Base-by-base conservation (phyloP, 2,329 filamentous ascomycete species). In the Fusarium clavum region DNA sequence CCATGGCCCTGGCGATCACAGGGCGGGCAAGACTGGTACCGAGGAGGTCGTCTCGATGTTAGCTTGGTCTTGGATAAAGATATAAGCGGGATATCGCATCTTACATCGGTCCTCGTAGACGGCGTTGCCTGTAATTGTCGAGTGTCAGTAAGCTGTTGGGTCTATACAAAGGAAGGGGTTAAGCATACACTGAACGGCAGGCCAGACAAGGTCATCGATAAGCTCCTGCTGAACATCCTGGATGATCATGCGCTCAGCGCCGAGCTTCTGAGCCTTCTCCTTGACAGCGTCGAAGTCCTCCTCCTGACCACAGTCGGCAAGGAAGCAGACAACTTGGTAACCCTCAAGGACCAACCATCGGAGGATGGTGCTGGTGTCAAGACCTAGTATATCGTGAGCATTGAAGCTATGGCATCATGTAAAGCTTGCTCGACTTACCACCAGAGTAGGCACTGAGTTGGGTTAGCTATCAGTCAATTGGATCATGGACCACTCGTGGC, bases 161-260 rank as follows among this genome's bases (percentile, higher is more conserved):
- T 24, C 29, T 43, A 16, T 16, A 24, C 14, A 29, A 32, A 4
- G 8, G 52, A 43, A 88, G n/a, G 24, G 22, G 18, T 3, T 4
- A 14, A 8, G 41, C 57, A 11, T 38, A 63, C 60, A 92, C 80
- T 92, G 90, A 71, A 94, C 88, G 64, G 91, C 92, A 54, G 88
- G 90, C 85, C 90, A 93, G 83, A 90, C 91, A 40, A 94, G 84
- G 80, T 94, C 86, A 73, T 93, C 90, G 68, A 94, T 86, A 77
- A 94, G 92, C 80, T 92, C 90, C 74, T 85, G 84, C 71, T 88
- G 86, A 54, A 94, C 83, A 79, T 94, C 87, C 60, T 85, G 83
- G 70, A 88, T 82, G 69, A 85, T 78, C 75, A 90, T 85, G 51
- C 58, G 54, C 57, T 77, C 73, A 40, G 77, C 78, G 38, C 77